A percentile compares a stretch with the other conserved stretches of the same genome.
These are phyloP conservation scores for Cystobasidiaceae sp. DNA, from an alignment of 1,284 basidiomycete genomes.

Conservation along the genomic window DNA sequence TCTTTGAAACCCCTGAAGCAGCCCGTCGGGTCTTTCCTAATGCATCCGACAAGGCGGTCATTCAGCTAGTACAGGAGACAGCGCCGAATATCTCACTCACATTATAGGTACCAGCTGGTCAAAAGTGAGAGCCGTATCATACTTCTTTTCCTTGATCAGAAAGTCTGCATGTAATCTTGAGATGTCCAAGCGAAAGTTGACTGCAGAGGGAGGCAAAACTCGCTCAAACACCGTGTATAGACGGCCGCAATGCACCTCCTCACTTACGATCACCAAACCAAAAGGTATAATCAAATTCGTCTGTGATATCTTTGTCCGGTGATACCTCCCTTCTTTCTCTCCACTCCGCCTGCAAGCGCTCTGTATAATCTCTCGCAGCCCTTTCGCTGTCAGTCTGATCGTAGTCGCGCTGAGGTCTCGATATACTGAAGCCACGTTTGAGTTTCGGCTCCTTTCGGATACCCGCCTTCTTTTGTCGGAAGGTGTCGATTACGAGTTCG, in stretches of 20 bases:
- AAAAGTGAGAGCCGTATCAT: conserved; percentile 53
- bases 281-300: conserved; percentile 75
- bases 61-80: background rate
- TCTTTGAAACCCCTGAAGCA: conserved; percentile 60
- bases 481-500: conserved; percentile 53
- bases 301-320: conserved; percentile 61
- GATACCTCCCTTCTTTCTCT: conserved; percentile 1
- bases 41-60: no score
- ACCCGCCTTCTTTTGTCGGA: conserved; percentile 42
- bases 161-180: conserved; percentile 41
- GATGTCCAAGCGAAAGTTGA: conserved; percentile 54
- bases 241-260: background rate
- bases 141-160: conserved; percentile 45
- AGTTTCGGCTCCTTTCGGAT: background rate
- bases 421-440: background rate
- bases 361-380: background rate
- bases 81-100: background rate
- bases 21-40: conserved; percentile 50
- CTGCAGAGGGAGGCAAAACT: background rate
- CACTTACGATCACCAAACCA: conserved; percentile 62
- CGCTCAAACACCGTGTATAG: background rate
- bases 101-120: conserved; percentile 59
- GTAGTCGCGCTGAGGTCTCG: background rate
- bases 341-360: background rate
- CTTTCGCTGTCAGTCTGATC: conserved; percentile 2